A percentile compares a stretch with the other conserved stretches of the same genome.
phyloP scores from a whole-genome alignment of 2,329 filamentous ascomycete species.

The Xylariaceae sp. region DNA sequence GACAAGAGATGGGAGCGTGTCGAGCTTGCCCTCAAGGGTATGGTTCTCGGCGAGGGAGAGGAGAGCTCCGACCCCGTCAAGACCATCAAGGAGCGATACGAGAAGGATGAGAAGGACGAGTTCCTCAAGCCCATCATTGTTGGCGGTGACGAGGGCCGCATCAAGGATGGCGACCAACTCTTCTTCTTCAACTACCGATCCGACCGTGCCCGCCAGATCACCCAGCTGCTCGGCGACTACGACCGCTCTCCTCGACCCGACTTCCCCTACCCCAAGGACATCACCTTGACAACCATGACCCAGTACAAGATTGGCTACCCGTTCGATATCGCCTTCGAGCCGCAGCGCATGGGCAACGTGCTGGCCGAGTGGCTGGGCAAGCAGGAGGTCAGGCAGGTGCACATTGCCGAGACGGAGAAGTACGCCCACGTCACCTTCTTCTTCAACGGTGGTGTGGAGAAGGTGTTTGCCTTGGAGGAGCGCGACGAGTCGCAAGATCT shows the following conservation, averaged over 20 bases:
- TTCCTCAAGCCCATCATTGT: constrained; percentile 98
- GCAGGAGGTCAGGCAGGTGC: constrained; percentile 86
- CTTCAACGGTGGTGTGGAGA: constrained; percentile 98
- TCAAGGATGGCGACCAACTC: constrained; percentile 88
- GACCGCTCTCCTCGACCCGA: constrained; percentile 89
- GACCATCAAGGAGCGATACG: constrained; percentile 84
- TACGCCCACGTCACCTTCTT: constrained; percentile 99
- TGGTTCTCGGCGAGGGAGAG: constrained; percentile 85
- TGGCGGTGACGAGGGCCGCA: constrained; percentile 78
- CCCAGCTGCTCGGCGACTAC: constrained; percentile 86
- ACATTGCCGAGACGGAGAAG: constrained; percentile 98
- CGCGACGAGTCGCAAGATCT: constrained; percentile 77
- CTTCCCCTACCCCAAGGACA: constrained; percentile 83
- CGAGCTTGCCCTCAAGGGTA: constrained; percentile 82
- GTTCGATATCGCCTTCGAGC: constrained; percentile 88
- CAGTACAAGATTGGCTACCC: constrained; percentile 95
- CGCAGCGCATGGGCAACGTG: constrained; percentile 97
- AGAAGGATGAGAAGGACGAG: constrained; percentile 87
- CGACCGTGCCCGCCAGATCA: constrained; percentile 93
- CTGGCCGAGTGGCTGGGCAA: constrained; percentile 93
- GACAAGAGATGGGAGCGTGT: constrained; percentile 99
- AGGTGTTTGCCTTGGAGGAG: constrained; percentile 87
- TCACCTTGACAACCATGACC: constrained; percentile 94
- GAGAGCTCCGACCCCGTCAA: constrained; percentile 78
- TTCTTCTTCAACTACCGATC: constrained; percentile 99